Percentiles rank a stretch among this genome's conserved stretches.
Evolutionary conservation across 2,329 filamentous ascomycete species (phyloP).

Genomic region (Aspergillus versicolor): DNA sequence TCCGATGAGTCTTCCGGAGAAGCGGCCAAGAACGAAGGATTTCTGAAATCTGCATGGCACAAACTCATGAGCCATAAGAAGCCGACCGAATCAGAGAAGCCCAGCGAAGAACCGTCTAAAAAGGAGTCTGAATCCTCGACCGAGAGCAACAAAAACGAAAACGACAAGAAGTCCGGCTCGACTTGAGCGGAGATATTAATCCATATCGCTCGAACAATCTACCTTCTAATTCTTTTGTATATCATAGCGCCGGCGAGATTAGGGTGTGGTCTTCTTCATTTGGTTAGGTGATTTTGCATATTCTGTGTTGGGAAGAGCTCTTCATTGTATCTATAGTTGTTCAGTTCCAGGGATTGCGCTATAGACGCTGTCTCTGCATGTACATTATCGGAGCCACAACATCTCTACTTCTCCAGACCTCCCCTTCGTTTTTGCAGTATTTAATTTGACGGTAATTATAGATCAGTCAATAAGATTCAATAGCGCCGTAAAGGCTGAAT

Average conservation of each 20-base stretch:
- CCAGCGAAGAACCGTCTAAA: conserved; percentile 30
- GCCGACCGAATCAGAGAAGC: conserved; percentile 20
- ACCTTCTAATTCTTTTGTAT: conserved; percentile 32
- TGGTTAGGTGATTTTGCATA: conserved; percentile 10
- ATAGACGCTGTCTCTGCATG: conserved; percentile 14
- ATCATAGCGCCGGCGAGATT: conserved; percentile 42
- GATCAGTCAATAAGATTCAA: conserved; percentile 2
- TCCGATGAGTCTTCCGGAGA: conserved; percentile 27
- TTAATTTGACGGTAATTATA: conserved; percentile 7
- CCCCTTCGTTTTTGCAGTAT: background rate
- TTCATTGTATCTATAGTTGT: conserved; percentile 13
- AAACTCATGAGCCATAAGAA: conserved; percentile 73
- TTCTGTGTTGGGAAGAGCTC: conserved; percentile 17
- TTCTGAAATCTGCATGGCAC: conserved; percentile 92
- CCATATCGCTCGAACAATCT: background rate
- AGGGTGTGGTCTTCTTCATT: conserved; percentile 13
- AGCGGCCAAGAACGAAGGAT: conserved; percentile 77
- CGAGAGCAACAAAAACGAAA: conserved; percentile 17
- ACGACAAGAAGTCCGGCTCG: conserved; percentile 37
- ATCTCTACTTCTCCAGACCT: conserved; percentile 12
- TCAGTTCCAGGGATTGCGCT: conserved; percentile 5
- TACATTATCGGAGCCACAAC: conserved; percentile 15
- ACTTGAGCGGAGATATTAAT: conserved; percentile 26
- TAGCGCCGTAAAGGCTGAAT: conserved; percentile 2
- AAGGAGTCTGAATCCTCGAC: conserved; percentile 26